Base-by-base conservation (phyloP, 2,329 filamentous ascomycete genomes). In the Xylaria sp. region DNA sequence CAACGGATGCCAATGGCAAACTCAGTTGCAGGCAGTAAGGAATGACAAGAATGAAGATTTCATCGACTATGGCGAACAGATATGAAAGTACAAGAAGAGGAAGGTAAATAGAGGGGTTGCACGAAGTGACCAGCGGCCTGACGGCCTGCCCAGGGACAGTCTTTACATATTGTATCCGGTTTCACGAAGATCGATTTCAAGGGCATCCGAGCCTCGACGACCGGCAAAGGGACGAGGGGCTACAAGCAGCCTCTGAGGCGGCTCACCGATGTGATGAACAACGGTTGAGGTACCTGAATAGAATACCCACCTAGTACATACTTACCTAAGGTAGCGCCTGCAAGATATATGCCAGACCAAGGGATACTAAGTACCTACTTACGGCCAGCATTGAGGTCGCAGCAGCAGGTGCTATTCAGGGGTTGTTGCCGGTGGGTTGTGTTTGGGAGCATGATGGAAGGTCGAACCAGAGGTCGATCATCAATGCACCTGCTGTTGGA, bases 401-500 rank as follows among this genome's bases (percentile, higher is more conserved):
- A 44, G 48, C 40, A 54, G 51, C 38, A 53, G 51, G 48, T 29
- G 19, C 19, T 6, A 13, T n/a, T 10, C 13, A 33, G 59, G 48
- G 54, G 55, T 29, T 47, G 47, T 58, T 58, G 54, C 54, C 31
- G 43, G 27, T 40, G 55, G 46, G 27, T 40, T 58, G 46, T 54
- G 64, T 66, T 59, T 67, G 62, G 60, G 62, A 54, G 25, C 19
- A 38, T 48, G 49, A 60, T 55, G 63, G 63, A 63, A 65, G 60
- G 53, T 54, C 49, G 40, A 51, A 51, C 62, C 64, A 44, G 44
- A 43, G 58, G 69, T 27, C 58, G 69, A 71, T 71, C 68, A 69
- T 71, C 63, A 67, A 71, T 71, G 69, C 69, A 47, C 55, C 49
- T 41, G 57, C 58, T 54, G 57, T 66, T 64, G 46, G 47, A 52